Percentiles rank a stretch among this genome's conserved stretches.
phyloP scores from a whole-genome alignment of 768 basidiomycete species.

The Hortiboletus campestris region DNA sequence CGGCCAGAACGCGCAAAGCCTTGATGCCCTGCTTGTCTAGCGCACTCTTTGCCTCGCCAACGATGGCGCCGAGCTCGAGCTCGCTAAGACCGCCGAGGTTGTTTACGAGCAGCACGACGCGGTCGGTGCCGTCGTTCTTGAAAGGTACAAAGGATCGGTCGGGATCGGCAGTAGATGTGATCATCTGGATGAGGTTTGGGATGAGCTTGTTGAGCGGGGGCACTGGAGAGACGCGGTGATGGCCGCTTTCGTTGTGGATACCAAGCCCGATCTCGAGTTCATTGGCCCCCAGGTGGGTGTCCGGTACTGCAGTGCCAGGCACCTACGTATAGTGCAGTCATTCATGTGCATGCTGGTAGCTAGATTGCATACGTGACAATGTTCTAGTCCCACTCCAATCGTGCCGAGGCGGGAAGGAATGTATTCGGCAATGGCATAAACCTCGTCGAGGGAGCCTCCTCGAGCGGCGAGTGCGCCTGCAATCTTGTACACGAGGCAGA shows the following conservation, averaged over 20 bases:
- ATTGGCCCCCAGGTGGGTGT: slow-evolving; percentile 51
- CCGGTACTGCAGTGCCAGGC: slow-evolving; percentile 65
- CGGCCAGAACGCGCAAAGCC: slow-evolving; percentile 64
- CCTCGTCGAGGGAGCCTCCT: slow-evolving; percentile 67
- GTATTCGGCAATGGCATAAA: slow-evolving; percentile 64
- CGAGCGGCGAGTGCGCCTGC: slow-evolving; percentile 76
- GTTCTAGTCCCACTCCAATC: slow-evolving; percentile 84
- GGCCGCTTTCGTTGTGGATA: slow-evolving; percentile 88
- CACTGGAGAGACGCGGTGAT: slow-evolving; percentile 62
- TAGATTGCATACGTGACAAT: slow-evolving; percentile 64
- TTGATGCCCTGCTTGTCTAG: slow-evolving; percentile 56
- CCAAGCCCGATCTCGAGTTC: slow-evolving; percentile 91
- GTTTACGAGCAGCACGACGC: slow-evolving; percentile 79
- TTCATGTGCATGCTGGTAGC: not conserved
- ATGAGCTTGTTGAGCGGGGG: slow-evolving; percentile 72
- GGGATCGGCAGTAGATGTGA: slow-evolving; percentile 68
- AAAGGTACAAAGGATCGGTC: slow-evolving; percentile 80
- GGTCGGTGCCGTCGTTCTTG: slow-evolving; percentile 56
- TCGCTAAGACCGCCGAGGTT: slow-evolving; percentile 86
- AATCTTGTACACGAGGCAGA: slow-evolving; percentile 85
- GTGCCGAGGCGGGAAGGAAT: slow-evolving; percentile 69
- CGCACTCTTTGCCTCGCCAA: slow-evolving; percentile 54
- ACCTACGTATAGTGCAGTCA: slow-evolving; percentile 61
- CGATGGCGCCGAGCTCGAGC: slow-evolving; percentile 73
- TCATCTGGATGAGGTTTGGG: slow-evolving; percentile 62